These are phyloP conservation scores for Cercospora sp. DNA, from an alignment of 2,329 filamentous ascomycete species.

Conservation along the genomic window DNA sequence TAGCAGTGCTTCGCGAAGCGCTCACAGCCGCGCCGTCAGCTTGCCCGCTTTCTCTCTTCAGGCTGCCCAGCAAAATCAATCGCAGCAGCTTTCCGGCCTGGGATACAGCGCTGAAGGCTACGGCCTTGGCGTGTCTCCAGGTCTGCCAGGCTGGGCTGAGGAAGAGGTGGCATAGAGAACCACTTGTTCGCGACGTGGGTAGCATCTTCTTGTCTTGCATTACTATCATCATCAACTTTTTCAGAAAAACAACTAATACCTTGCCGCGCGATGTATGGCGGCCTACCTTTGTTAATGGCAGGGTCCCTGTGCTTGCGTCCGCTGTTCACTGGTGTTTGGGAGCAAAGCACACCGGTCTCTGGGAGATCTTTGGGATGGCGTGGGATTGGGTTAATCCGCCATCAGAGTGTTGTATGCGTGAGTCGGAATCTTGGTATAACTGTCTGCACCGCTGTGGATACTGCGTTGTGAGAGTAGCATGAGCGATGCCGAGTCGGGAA, in stretches of 20 bases:
- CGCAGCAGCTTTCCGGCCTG: conserved; percentile 56
- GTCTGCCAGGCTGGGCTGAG: conserved; percentile 64
- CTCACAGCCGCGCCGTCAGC: conserved; percentile 80
- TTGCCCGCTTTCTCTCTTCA: conserved; percentile 70
- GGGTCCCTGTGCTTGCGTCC: neutral
- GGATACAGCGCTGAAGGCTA: conserved; percentile 57
- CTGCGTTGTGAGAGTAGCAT: conserved; percentile 6
- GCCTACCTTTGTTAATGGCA: neutral
- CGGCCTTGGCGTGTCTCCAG: conserved; percentile 61
- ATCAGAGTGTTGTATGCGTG: neutral
- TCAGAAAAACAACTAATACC: neutral
- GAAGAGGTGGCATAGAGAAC: conserved; percentile 53
- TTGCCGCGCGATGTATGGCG: neutral
- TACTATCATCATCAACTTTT: conserved; percentile 16
- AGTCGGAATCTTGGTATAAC: neutral
- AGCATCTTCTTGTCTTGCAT: conserved; percentile 23
- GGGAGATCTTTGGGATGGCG: neutral
- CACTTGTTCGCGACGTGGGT: neutral
- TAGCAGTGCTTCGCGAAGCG: conserved; percentile 43
- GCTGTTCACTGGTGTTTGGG: neutral
- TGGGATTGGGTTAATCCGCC: neutral
- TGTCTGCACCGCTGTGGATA: neutral
- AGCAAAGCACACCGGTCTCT: neutral
- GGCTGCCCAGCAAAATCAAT: conserved; percentile 42
- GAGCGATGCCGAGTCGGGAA: conserved; percentile 5